phyloP scores from a whole-genome alignment of 2,329 filamentous ascomycete genomes.

The Aspergillus brasiliensis region DNA sequence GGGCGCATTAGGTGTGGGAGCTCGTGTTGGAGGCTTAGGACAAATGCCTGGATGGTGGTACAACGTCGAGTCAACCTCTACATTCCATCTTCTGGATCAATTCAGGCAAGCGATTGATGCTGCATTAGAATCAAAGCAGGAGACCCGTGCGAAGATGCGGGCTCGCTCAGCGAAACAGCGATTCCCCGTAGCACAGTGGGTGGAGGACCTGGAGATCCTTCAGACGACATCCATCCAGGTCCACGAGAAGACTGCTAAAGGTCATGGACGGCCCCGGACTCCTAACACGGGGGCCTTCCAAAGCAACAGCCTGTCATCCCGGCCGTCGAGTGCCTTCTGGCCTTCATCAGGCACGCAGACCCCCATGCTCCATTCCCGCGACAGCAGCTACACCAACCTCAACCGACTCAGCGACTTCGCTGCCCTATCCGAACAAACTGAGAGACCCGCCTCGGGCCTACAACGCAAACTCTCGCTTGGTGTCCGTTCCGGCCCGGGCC shows the following conservation, averaged over 20 bases:
- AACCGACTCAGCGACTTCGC: slow-evolving; percentile 31
- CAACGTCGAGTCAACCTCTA: slow-evolving; percentile 65
- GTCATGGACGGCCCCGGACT: slow-evolving; percentile 33
- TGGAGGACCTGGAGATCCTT: slow-evolving; percentile 63
- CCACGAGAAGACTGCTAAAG: slow-evolving; percentile 46
- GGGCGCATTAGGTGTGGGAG: slow-evolving; percentile 66
- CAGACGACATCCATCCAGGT: slow-evolving; percentile 62
- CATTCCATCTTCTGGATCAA: slow-evolving; percentile 63
- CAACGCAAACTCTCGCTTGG: slow-evolving; percentile 40
- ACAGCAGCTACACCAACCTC: slow-evolving; percentile 25
- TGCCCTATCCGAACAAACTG: slow-evolving; percentile 30
- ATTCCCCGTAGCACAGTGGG: slow-evolving; percentile 68
- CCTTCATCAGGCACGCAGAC: slow-evolving; percentile 29
- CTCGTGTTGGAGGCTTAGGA: slow-evolving; percentile 65
- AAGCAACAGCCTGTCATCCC: slow-evolving; percentile 19
- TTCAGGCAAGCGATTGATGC: slow-evolving; percentile 64
- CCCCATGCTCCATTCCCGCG: slow-evolving; percentile 28
- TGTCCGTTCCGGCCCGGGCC: slow-evolving; percentile 42
- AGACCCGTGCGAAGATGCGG: slow-evolving; percentile 63
- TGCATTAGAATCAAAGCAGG: slow-evolving; percentile 58
- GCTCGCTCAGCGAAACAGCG: slow-evolving; percentile 65
- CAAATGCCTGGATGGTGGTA: slow-evolving; percentile 76
- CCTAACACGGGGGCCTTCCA: slow-evolving; percentile 39
- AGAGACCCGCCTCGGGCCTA: slow-evolving; percentile 30
- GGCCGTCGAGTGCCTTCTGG: slow-evolving; percentile 21